Evolutionary conservation across 2,329 filamentous ascomycete genomes (phyloP).

Genomic region (Aplosporella prunicola): DNA sequence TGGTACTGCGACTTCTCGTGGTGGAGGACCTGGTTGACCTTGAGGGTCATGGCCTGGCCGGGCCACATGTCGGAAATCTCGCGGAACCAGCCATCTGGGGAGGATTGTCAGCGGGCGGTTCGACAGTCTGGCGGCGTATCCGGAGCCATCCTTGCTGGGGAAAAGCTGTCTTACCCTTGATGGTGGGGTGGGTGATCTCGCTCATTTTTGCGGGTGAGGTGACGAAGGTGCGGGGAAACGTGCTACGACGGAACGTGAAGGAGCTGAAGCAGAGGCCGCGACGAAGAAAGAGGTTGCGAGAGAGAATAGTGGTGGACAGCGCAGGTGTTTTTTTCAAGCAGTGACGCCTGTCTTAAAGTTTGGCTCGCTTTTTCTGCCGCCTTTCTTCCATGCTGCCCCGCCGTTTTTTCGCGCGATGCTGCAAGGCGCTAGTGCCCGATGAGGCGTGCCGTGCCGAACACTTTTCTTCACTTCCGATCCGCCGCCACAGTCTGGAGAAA

Average conservation of each 20-base stretch:
- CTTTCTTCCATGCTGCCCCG: not conserved
- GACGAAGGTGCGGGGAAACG: not conserved
- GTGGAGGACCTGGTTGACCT: conserved; percentile 95
- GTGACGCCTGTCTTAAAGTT: not conserved
- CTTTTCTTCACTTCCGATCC: not conserved
- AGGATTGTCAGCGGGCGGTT: too few relatives aligned
- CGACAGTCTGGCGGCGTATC: conserved; percentile 1
- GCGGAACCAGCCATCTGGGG: conserved; percentile 96
- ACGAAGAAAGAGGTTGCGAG: conserved; percentile 3
- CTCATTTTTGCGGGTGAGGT: conserved; percentile 45
- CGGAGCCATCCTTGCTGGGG: too few relatives aligned
- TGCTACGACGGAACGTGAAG: not conserved
- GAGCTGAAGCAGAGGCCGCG: not conserved
- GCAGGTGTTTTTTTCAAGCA: too few relatives aligned
- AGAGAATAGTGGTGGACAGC: conserved; percentile 5
- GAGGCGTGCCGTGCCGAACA: not conserved
- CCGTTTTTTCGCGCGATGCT: not conserved
- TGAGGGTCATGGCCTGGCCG: conserved; percentile 83
- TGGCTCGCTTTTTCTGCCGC: not conserved
- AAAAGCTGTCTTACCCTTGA: conserved; percentile 53
- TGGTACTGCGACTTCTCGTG: conserved; percentile 99
- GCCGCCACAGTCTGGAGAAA: not conserved
- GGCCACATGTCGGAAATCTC: conserved; percentile 99
- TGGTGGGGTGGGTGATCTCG: conserved; percentile 66
- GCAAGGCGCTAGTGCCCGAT: not conserved